These are phyloP conservation scores for Dryas integrifolia DNA, from an alignment of 331 rosid species.

Conservation along the genomic window DNA sequence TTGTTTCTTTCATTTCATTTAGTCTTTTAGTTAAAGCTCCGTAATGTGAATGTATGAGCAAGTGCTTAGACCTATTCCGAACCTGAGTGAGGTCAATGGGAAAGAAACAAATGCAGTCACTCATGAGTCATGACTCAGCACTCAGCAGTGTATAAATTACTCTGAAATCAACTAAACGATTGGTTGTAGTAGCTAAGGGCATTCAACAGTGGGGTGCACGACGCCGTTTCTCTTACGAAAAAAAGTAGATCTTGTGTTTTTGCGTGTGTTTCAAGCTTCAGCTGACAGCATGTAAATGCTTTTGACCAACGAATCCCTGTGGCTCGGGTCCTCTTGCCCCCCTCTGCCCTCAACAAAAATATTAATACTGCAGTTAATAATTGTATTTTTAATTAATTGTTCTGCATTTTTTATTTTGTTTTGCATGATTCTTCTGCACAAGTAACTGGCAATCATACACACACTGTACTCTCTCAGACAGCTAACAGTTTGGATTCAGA, in stretches of 20 bases:
- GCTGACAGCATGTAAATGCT: too few relatives aligned
- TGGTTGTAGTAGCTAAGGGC: neutral
- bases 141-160: too few relatives aligned
- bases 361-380: neutral
- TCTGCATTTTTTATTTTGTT: too few relatives aligned
- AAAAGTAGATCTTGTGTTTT: too few relatives aligned
- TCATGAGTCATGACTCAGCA: too few relatives aligned
- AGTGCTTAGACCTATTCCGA: neutral
- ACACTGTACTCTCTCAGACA: neutral
- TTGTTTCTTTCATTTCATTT: neutral
- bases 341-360: neutral
- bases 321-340: neutral
- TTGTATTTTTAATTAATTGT: neutral
- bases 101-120: neutral
- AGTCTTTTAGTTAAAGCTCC: neutral
- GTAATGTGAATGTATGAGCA: neutral
- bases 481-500: constrained; percentile 13
- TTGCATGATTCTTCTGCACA: neutral
- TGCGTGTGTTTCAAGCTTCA: too few relatives aligned
- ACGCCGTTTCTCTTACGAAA: too few relatives aligned
- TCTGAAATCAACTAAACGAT: neutral
- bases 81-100: neutral
- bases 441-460: too few relatives aligned
- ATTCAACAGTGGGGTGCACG: too few relatives aligned
- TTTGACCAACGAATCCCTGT: neutral